Evolutionary conservation across 2,329 filamentous ascomycete species (phyloP).

Genomic region (Reticulascus tulasneorum): DNA sequence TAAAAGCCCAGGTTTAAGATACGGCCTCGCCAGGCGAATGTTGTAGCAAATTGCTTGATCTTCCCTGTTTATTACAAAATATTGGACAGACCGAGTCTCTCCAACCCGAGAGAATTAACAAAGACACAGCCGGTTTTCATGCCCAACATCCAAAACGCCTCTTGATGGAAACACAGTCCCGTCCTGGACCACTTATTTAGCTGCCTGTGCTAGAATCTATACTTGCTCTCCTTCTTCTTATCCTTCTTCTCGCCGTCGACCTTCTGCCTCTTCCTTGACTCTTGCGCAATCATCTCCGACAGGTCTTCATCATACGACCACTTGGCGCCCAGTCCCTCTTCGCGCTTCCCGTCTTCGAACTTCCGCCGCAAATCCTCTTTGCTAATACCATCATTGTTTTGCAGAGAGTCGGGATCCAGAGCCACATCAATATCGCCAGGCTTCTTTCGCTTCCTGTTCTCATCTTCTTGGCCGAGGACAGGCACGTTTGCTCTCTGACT

Average conservation of each 20-base stretch:
- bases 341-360: conserved; percentile 69
- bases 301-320: conserved; percentile 83
- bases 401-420: conserved; percentile 79
- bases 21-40: too few species aligned
- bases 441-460: conserved; percentile 84
- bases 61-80: too few species aligned
- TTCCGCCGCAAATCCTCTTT: conserved; percentile 78
- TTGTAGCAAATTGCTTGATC: too few species aligned
- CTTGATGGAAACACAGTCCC: background rate
- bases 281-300: conserved; percentile 92
- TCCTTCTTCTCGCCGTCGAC: conserved; percentile 75
- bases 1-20: too few species aligned
- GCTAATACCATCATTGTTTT: conserved; percentile 69
- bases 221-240: conserved; percentile 56
- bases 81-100: too few species aligned
- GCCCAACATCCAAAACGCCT: conserved; percentile 1
- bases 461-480: conserved; percentile 76
- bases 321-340: conserved; percentile 63
- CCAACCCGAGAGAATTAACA: too few species aligned
- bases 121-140: too few species aligned
- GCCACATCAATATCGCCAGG: conserved; percentile 92
- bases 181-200: background rate
- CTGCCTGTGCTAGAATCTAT: conserved; percentile 36
- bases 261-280: conserved; percentile 86
- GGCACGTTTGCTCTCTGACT: conserved; percentile 53